phyloP scores from a whole-genome alignment of 371 early-diverging fungal genomes.

The Mycotypha africana region DNA sequence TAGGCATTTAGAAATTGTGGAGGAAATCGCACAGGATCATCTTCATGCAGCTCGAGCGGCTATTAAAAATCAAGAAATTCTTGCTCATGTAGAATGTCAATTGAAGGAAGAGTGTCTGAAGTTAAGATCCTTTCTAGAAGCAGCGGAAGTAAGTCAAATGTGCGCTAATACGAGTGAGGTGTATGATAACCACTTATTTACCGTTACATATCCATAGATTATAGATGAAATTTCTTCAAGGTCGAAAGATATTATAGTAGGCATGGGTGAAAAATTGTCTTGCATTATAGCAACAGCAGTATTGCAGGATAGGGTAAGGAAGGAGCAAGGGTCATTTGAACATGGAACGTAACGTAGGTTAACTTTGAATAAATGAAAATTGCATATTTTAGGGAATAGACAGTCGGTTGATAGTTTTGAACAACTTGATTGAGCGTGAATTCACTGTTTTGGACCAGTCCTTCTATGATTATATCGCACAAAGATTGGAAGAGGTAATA shows the following conservation, averaged over 20 bases:
- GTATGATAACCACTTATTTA: too few species aligned
- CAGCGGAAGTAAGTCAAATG: conserved; percentile 69
- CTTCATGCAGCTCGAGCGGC: conserved; percentile 62
- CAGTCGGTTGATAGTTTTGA: conserved; percentile 77
- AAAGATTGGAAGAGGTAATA: conserved; percentile 59
- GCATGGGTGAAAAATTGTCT: conserved; percentile 91
- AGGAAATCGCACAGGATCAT: conserved; percentile 82
- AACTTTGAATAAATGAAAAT: not conserved
- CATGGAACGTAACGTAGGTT: not conserved
- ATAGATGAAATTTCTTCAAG: conserved; percentile 97
- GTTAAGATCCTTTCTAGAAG: conserved; percentile 81
- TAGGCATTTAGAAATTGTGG: conserved; percentile 70
- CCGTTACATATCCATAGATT: conserved; percentile 42
- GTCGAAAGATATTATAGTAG: conserved; percentile 92
- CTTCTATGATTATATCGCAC: conserved; percentile 87
- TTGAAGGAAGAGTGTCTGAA: conserved; percentile 74
- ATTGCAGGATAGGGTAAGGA: conserved; percentile 55
- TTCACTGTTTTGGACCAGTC: conserved; percentile 75
- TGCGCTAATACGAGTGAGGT: not conserved
- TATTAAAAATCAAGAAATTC: conserved; percentile 48
- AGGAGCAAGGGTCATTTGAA: not conserved
- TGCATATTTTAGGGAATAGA: conserved; percentile 59
- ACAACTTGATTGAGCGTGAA: conserved; percentile 72
- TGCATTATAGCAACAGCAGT: conserved; percentile 83
- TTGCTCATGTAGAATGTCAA: conserved; percentile 43